Conservation (phyloP, 2,329 filamentous ascomycete genomes). For the Rhynchosporium secalis region DNA sequence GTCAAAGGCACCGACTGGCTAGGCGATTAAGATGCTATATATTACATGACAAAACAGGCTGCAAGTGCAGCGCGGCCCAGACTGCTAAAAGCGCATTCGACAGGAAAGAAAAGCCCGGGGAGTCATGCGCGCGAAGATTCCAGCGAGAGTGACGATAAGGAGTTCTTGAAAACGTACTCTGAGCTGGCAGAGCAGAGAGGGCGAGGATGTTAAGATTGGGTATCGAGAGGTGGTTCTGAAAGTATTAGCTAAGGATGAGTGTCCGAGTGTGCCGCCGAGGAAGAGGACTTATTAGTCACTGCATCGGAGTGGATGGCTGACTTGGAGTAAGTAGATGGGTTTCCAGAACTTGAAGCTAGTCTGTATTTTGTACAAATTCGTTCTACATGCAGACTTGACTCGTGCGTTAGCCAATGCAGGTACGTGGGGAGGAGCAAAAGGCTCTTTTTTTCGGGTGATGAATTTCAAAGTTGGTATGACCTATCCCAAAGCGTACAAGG, state of each 20-base stretch:
- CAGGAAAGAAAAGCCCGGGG: slow-evolving; percentile 47
- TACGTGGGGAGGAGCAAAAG: too few species aligned
- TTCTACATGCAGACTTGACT: too few species aligned
- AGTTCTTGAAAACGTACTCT: slow-evolving; percentile 50
- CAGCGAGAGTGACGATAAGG: slow-evolving; percentile 44
- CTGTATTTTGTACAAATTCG: too few species aligned
- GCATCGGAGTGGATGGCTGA: too few species aligned
- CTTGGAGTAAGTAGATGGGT: neutral
- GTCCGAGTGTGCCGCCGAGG: slow-evolving; percentile 34
- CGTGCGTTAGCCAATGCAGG: too few species aligned
- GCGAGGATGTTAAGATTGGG: slow-evolving; percentile 44
- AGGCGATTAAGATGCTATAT: slow-evolving; percentile 59
- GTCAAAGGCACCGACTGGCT: slow-evolving; percentile 61
- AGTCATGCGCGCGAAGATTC: slow-evolving; percentile 51
- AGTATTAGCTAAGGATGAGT: slow-evolving; percentile 48
- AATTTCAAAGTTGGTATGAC: too few species aligned
- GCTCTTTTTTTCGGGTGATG: too few species aligned
- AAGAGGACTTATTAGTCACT: slow-evolving; percentile 34
- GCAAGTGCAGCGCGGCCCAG: slow-evolving; percentile 49
- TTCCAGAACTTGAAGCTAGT: neutral
- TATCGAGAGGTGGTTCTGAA: slow-evolving; percentile 45
- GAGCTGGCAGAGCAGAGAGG: slow-evolving; percentile 46
- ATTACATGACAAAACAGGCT: slow-evolving; percentile 59
- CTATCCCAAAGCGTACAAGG: too few species aligned
- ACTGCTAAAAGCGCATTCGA: slow-evolving; percentile 46